These are phyloP conservation scores for Eutrema japonicum DNA, from an alignment of 345 rosid genomes.

Conservation along the genomic window DNA sequence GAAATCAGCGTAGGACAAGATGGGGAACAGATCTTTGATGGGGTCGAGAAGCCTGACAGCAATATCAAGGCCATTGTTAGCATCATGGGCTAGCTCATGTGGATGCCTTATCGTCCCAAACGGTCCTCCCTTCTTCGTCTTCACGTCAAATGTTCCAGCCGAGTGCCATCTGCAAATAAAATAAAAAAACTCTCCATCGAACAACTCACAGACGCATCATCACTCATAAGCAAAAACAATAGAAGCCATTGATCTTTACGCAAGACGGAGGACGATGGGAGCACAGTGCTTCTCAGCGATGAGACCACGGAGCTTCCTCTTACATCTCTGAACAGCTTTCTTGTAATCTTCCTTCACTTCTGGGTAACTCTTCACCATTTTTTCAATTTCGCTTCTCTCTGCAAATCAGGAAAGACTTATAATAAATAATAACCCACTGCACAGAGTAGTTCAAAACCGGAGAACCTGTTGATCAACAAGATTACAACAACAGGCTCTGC, in stretches of 20 bases:
- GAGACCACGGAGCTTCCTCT: constrained; percentile 77
- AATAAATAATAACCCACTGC: background rate
- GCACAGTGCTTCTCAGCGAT: constrained; percentile 89
- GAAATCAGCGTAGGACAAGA: constrained; percentile 57
- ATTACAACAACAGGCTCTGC: background rate
- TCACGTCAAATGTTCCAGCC: constrained; percentile 80
- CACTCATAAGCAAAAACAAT: background rate
- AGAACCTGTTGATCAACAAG: background rate
- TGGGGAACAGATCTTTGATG: constrained; percentile 70
- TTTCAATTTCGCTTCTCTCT: constrained; percentile 2
- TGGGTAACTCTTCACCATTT: constrained; percentile 64
- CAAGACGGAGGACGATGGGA: constrained; percentile 84
- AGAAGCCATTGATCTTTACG: constrained; percentile 44
- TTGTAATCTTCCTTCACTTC: constrained; percentile 71
- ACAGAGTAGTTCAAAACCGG: background rate
- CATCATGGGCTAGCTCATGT: constrained; percentile 70
- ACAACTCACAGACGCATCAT: background rate
- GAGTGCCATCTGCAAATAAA: constrained; percentile 78
- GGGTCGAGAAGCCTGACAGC: constrained; percentile 79
- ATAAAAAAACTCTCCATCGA: background rate
- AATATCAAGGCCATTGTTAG: constrained; percentile 91
- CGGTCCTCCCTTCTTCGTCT: constrained; percentile 83
- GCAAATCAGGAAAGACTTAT: background rate
- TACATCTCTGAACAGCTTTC: constrained; percentile 68
- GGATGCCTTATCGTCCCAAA: constrained; percentile 82